Base-by-base conservation (phyloP, 1,139 yeast genomes). In the Pichia sp. region DNA sequence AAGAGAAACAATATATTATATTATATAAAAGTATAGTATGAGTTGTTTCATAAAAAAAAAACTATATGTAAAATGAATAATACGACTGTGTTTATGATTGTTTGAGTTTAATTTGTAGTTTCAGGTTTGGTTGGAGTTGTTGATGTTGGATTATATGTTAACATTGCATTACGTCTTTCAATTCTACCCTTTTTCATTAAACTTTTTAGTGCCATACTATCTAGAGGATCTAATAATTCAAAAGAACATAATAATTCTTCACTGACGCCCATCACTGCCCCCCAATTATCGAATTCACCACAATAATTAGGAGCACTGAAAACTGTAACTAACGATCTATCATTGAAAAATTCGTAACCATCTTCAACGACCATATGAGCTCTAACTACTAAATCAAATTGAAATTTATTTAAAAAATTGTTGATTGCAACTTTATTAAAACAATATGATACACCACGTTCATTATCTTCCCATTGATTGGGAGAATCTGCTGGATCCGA, bases 301-400 rank as follows among this genome's bases (percentile, higher is more conserved):
- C 98, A 92, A 64, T 92, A 92, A 67, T 92, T 92, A 1, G 98
- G 97, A 0, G 98, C 98, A 48, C 89, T 80, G 65, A 92, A 92
- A 15, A 92, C 97, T 0, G 98, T 92, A 6, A 92, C 97, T 54
- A 92, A 72, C 26, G 95, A 85, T 47, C 95, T 76, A 65, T 90
- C 96, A 64, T 90, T 90, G 70, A 92, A 92, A 65, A 92, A 92
- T 69, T 92, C 97, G 66, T 92, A 92, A 1, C 98, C 98, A 65
- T 92, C 98, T 64, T 92, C 97, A 25, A 92, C 97, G 55, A 92
- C 97, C 97, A 92, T 90, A 68, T 92, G 97, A 18, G 97, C 97
- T 57, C 98, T 78, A 65, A 96, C 92, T 39, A 92, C 96, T 56
- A 92, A 74, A 68, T 92, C 97, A 66, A 92, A 89, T 34, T 92